Evolutionary conservation across 768 basidiomycete genomes (phyloP).

Genomic region (Pluteus cervinus): DNA sequence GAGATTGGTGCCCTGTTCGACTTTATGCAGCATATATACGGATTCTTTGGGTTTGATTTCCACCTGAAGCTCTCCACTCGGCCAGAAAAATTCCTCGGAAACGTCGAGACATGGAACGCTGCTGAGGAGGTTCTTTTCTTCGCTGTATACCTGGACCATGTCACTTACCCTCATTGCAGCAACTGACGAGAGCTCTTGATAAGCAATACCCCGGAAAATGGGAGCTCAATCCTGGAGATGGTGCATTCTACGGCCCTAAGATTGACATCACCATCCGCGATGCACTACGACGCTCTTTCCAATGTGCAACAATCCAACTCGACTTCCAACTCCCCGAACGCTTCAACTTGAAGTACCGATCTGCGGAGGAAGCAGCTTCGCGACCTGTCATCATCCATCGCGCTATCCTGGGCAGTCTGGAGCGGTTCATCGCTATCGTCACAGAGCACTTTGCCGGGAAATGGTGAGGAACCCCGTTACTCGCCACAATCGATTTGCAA

Average conservation of each 20-base stretch:
- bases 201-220: constrained; percentile 84
- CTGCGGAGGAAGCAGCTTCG: constrained; percentile 62
- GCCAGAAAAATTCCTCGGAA: constrained; percentile 89
- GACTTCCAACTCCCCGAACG: constrained; percentile 98
- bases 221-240: constrained; percentile 92
- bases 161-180: constrained; percentile 35
- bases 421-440: constrained; percentile 94
- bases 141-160: constrained; percentile 1
- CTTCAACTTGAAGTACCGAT: constrained; percentile 91
- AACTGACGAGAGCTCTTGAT: constrained; percentile 80
- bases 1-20: constrained; percentile 88
- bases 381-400: constrained; percentile 98
- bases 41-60: constrained; percentile 92
- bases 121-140: constrained; percentile 68
- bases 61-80: constrained; percentile 92
- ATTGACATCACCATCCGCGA: constrained; percentile 97
- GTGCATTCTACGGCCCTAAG: constrained; percentile 99
- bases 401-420: constrained; percentile 89
- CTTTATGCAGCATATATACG: constrained; percentile 92
- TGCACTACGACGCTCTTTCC: constrained; percentile 88
- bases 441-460: constrained; percentile 98
- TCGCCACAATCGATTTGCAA: too few relatives aligned
- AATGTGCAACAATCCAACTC: constrained; percentile 97
- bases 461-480: constrained; percentile 63
- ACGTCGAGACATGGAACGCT: constrained; percentile 82